A percentile compares a stretch with the other conserved stretches of the same genome.
Evolutionary conservation across 2,329 filamentous ascomycete genomes (phyloP).

Genomic region (Colletotrichum sp.): DNA sequence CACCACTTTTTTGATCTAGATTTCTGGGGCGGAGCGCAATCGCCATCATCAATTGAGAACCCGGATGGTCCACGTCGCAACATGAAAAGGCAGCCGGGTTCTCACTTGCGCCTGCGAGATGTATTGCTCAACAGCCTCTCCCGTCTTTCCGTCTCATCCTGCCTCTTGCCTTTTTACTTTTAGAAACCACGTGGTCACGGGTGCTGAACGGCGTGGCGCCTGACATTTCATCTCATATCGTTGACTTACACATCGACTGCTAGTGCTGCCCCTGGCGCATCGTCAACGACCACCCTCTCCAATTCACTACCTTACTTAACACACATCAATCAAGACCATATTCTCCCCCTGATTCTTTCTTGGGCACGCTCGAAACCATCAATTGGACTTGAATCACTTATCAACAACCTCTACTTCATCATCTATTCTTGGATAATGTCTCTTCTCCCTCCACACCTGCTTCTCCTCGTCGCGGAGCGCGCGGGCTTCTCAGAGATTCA

Average conservation of each 20-base stretch:
- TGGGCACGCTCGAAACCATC: neutral
- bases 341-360: neutral
- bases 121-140: neutral
- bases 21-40: constrained; percentile 9
- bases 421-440: constrained; percentile 11
- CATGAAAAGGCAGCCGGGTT: constrained; percentile 13
- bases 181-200: neutral
- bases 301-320: neutral
- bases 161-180: neutral
- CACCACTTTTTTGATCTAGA: neutral
- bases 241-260: neutral
- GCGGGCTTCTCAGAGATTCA: constrained; percentile 10
- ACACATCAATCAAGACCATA: neutral
- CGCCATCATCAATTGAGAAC: constrained; percentile 14
- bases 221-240: neutral
- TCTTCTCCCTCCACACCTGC: constrained; percentile 7
- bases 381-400: neutral
- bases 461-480: constrained; percentile 11
- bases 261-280: neutral
- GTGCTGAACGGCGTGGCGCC: neutral
- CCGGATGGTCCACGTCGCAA: constrained; percentile 11
- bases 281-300: neutral
- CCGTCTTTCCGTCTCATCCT: neutral
- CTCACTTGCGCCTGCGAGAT: neutral
- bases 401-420: neutral